Conservation (phyloP, 169 alveolate genomes). For the Condylostoma magnum region DNA sequence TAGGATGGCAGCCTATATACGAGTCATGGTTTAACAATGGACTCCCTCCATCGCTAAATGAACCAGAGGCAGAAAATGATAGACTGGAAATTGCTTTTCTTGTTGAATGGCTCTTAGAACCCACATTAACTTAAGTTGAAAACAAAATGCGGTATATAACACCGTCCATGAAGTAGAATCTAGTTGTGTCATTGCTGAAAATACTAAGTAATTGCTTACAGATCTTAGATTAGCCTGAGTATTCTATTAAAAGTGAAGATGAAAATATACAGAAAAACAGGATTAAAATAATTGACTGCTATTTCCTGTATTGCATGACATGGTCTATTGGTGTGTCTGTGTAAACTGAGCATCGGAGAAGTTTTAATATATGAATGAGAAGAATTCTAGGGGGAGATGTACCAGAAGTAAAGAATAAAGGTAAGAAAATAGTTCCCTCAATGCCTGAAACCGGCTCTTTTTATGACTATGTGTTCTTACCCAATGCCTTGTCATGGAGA, state of each 20-base stretch:
- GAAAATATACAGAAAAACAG: too few species aligned
- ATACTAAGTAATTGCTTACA: constrained; percentile 51
- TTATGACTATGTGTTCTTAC: constrained; percentile 77
- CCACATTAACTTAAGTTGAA: constrained; percentile 67
- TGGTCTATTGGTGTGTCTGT: constrained; percentile 81
- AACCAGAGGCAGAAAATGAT: constrained; percentile 72
- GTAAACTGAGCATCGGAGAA: constrained; percentile 43
- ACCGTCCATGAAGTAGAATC: constrained; percentile 78
- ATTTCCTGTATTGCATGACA: constrained; percentile 58
- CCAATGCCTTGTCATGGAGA: constrained; percentile 72
- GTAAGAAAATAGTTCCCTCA: constrained; percentile 57
- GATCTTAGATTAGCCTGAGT: constrained; percentile 62
- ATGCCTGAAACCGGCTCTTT: constrained; percentile 78
- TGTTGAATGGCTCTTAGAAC: constrained; percentile 70
- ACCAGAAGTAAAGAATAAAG: constrained; percentile 33
- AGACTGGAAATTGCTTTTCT: constrained; percentile 60
- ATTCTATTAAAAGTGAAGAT: constrained; percentile 41
- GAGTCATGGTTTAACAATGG: constrained; percentile 61
- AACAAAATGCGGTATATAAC: constrained; percentile 70
- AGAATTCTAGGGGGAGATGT: constrained; percentile 56
- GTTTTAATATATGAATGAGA: constrained; percentile 50
- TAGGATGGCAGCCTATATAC: constrained; percentile 78
- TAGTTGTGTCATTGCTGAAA: constrained; percentile 71
- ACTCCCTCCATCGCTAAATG: constrained; percentile 59
- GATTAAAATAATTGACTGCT: constrained; percentile 65